Base-by-base conservation (phyloP, 2,329 filamentous ascomycete species). In the Penicillium sp. region DNA sequence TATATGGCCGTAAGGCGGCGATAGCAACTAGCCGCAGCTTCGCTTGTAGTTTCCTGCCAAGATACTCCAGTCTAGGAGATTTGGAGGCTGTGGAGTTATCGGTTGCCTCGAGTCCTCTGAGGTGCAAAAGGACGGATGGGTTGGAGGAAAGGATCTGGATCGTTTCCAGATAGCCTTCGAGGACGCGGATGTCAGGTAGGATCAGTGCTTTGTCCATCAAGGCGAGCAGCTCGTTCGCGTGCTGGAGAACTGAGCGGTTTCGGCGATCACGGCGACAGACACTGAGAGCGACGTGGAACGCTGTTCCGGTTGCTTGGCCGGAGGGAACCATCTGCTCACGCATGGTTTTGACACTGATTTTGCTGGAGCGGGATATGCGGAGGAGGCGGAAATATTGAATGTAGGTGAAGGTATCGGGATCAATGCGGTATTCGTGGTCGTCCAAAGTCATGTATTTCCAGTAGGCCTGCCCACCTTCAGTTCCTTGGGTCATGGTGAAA, bases 201-300 rank as follows among this genome's bases (percentile, higher is more conserved):
- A 67, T 45, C 31, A 71, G 57, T 18, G 58, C 39, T 32, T 63
- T 51, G 29, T 63, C 54, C 87, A 92, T 92, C 49, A 83, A 70
- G 50, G 85, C 78, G 31, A 96, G 75, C 26, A 96, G 78, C 49
- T 78, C 73, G 49, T 79, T 84, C 5, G 89, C 88, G 61, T 88
- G 81, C 3, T 78, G 74, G 61, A 96, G 82, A 22, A 84, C 83
- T 50, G 87, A 82, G n/a, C 72, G 79, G 70, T 95, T 96, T 53
- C 86, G 85, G 67, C 86, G 88, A 77, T 97, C 91, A 55, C 87
- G 83, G 24, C 85, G 76, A 72, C 92, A 96, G 5, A 85, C 81
- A 60, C 82, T 81, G 78, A 97, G 85, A 52, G 88, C 90, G 45
- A 90, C 82, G 51, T 84, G 83, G 75, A 92, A 90, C 10, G 85